Conservation (phyloP, 2,329 filamentous ascomycete genomes). For the Pochonia chlamydosporia region DNA sequence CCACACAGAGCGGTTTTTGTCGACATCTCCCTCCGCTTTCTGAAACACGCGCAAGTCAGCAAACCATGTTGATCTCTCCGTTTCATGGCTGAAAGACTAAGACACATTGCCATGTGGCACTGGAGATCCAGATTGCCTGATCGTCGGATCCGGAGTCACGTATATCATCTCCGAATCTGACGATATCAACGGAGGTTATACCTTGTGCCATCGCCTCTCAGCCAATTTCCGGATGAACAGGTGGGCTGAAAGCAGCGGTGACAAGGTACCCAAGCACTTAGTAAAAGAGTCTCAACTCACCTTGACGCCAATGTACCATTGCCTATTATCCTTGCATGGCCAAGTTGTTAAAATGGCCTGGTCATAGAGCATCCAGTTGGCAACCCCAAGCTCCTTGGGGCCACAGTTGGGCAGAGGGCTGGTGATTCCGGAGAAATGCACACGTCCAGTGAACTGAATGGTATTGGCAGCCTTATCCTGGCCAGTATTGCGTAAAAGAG, state of each 20-base stretch:
- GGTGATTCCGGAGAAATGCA: conserved; percentile 15
- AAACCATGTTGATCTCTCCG: no score
- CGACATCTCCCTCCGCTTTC: conserved; percentile 9
- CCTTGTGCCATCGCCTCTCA: no score
- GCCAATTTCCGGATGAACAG: no score
- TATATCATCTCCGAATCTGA: no score
- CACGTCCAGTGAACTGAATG: conserved; percentile 13
- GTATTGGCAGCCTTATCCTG: conserved; percentile 8
- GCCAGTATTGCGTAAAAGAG: conserved; percentile 6
- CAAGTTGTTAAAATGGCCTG: conserved; percentile 14
- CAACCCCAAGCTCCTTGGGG: conserved; percentile 11
- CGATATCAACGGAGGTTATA: no score
- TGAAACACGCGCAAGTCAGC: not conserved
- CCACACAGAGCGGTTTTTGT: conserved; percentile 13
- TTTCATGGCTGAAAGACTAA: no score
- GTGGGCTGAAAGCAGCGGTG: not conserved
- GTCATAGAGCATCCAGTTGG: conserved; percentile 16
- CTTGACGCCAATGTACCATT: conserved; percentile 17
- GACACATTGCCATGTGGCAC: no score
- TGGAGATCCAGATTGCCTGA: no score
- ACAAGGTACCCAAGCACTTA: no score
- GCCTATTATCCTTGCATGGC: conserved; percentile 13
- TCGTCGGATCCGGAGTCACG: no score
- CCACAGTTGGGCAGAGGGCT: conserved; percentile 9
- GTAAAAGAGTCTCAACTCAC: conserved; percentile 3